Evolutionary conservation across 805 yeast genomes (phyloP).

Genomic region (Jamesozyma lodderae): DNA sequence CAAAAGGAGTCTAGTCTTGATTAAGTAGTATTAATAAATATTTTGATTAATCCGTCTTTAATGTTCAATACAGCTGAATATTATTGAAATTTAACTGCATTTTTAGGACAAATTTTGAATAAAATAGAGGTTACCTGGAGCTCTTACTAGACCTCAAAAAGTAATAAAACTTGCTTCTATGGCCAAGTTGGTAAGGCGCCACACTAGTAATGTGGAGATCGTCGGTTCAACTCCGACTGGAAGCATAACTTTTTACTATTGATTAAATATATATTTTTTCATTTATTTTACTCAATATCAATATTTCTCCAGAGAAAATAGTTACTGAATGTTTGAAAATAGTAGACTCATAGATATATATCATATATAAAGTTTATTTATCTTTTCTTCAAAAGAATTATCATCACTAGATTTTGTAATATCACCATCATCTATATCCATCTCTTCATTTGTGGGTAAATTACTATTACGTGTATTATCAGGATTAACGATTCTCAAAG

Average conservation of each 20-base stretch:
- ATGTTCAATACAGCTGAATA: too few relatives aligned
- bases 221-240: conserved; percentile 71
- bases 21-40: too few relatives aligned
- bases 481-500: conserved; percentile 43
- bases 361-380: too few relatives aligned
- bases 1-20: too few relatives aligned
- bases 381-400: background rate
- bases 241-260: conserved; percentile 33
- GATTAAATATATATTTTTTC: background rate
- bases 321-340: background rate
- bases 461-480: conserved; percentile 11
- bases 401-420: background rate
- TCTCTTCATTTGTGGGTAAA: background rate
- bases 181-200: conserved; percentile 78
- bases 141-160: background rate
- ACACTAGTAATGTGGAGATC: conserved; percentile 85
- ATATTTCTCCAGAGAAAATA: background rate
- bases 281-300: background rate
- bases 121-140: too few relatives aligned
- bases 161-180: conserved; percentile 33
- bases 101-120: too few relatives aligned
- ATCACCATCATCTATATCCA: background rate
- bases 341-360: too few relatives aligned
- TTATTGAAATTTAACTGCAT: too few relatives aligned
- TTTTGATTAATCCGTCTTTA: too few relatives aligned